Evolutionary conservation across 257 asterid species (phyloP).

Genomic region (Fraxinus americana): DNA sequence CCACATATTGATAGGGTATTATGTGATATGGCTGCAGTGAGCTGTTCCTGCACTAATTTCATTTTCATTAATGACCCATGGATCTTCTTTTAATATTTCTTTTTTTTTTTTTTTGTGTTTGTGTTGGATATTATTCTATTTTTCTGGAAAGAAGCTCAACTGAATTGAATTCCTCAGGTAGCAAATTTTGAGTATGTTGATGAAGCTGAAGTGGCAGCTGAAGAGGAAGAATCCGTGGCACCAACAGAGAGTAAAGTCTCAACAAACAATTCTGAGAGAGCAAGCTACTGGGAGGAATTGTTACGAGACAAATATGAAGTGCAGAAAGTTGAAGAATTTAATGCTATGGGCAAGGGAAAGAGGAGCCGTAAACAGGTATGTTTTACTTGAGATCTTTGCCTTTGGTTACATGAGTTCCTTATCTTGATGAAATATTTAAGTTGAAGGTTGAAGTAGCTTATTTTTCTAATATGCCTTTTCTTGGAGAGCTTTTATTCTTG

Average conservation of each 20-base stretch:
- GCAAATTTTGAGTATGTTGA: slow-evolving; percentile 93
- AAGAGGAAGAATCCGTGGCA: slow-evolving; percentile 68
- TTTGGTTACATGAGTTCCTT: slow-evolving; percentile 16
- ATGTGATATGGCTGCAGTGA: slow-evolving; percentile 8
- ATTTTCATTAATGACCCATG: slow-evolving; percentile 15
- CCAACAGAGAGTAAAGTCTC: slow-evolving; percentile 59
- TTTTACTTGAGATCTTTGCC: not conserved
- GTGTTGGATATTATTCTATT: slow-evolving; percentile 5
- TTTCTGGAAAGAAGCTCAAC: slow-evolving; percentile 25
- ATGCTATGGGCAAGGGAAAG: slow-evolving; percentile 95
- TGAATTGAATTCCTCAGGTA: slow-evolving; percentile 55
- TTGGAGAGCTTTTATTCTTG: not conserved
- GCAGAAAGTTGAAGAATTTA: slow-evolving; percentile 80
- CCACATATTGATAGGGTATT: slow-evolving; percentile 10
- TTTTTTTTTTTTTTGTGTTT: slow-evolving; percentile 3
- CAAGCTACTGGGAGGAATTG: slow-evolving; percentile 88
- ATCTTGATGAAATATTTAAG: not conserved
- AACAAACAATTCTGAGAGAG: slow-evolving; percentile 67
- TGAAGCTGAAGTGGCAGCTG: slow-evolving; percentile 69
- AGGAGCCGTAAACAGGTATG: slow-evolving; percentile 90
- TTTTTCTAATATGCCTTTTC: not conserved
- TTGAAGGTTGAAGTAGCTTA: not conserved
- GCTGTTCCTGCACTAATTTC: slow-evolving; percentile 8
- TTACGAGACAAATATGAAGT: slow-evolving; percentile 84
- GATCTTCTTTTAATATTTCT: slow-evolving; percentile 4